Evolutionary conservation across 805 yeast genomes (phyloP), one percentile per base, ranked within the genome.

Genomic region (Pichia cephalocereana): DNA sequence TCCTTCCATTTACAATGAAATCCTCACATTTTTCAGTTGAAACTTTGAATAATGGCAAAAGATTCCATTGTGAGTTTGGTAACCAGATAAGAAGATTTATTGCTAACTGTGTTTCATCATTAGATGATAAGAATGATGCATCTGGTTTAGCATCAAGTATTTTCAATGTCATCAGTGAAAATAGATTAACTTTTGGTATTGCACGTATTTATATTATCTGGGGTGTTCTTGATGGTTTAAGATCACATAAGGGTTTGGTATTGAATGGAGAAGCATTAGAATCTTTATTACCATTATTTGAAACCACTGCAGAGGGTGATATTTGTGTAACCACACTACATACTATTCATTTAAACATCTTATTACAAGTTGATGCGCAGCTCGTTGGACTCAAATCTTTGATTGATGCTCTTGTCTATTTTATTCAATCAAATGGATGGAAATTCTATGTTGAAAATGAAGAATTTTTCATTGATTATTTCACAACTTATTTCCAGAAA

Each of bases 131-230:
- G 0, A 40, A 46, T 0, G 61, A 55, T 34, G 43, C 54, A n/a
- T 31, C 56, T 0, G 32, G 28, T 5, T 46, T 60, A 44, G 49
- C 49, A 10, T 54, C 55, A 6, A 68, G 70, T 4, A 32, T 75
- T 0, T 61, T 86, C 31, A 63, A 63, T 11, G 72, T 77, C 2
- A 61, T 87, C 40, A 70, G 66, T 27, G 71, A 71, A 9, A 59
- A 71, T 19, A 71, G 74, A 41, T 71, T 75, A 9, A 65, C 80
- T 0, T 87, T 78, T 65, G 95, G 81, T 53, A 87, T 89, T 4
- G 78, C 88, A 0, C 76, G 85, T 61, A 71, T 83, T 2, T 84
- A 78, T 52, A 59, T 83, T 4, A 56, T 79, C 1, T 60, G 68
- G 30, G 95, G 93, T 6, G 52, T 86, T 12, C 57, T 75, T 10